Conservation (phyloP, 176 grass and related monocot genomes). For the Cenchrus purpureus region DNA sequence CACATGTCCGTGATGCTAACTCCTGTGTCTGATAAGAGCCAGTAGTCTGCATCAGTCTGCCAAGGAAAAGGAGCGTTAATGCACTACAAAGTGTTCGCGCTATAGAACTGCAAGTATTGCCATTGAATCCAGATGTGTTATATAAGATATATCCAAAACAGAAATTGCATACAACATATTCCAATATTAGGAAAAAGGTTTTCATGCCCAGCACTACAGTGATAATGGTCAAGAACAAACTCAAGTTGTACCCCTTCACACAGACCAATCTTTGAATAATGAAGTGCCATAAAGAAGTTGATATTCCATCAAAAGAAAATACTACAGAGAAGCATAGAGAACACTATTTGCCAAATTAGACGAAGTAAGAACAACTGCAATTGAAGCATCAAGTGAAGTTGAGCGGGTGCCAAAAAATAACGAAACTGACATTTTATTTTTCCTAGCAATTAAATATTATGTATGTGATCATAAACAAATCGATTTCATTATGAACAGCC, state of each 20-base stretch:
- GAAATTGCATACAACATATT: not conserved
- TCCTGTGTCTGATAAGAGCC: slow-evolving; percentile 79
- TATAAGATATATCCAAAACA: slow-evolving; percentile 5
- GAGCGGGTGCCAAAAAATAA: not conserved
- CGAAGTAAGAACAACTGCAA: not conserved
- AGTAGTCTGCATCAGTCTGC: slow-evolving; percentile 89
- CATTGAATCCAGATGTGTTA: not conserved
- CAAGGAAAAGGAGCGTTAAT: slow-evolving; percentile 16
- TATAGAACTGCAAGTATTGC: not conserved
- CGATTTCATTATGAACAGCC: not conserved
- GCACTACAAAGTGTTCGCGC: not conserved
- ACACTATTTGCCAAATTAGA: not conserved
- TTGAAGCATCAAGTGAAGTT: slow-evolving; percentile 22
- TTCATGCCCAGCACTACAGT: not conserved
- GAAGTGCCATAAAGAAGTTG: not conserved
- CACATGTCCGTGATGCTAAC: slow-evolving; percentile 93
- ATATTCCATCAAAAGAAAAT: not conserved
- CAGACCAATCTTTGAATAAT: not conserved
- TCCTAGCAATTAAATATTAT: not conserved
- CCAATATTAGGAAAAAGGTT: not conserved
- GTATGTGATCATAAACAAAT: slow-evolving; percentile 4
- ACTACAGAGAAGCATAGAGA: not conserved
- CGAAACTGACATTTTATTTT: too few species aligned
- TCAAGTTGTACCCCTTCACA: slow-evolving; percentile 5
- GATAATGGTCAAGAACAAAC: not conserved